Percentiles rank a stretch among this genome's conserved stretches.
These are phyloP conservation scores for Lepidopterella palustris DNA, from an alignment of 495 filamentous ascomycete genomes.

Conservation along the genomic window DNA sequence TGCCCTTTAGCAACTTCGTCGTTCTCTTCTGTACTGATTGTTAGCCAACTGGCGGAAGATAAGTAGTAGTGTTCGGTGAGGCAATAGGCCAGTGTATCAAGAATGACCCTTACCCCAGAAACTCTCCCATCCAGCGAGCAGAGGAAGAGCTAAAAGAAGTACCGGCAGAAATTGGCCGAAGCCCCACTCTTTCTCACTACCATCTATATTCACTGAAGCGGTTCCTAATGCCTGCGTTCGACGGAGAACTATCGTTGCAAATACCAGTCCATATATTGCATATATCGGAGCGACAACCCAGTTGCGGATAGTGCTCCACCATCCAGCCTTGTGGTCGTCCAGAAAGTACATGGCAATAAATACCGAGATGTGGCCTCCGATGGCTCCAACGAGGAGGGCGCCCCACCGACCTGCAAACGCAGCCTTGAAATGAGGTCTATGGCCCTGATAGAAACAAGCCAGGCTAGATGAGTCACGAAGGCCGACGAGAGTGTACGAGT, in stretches of 20 bases:
- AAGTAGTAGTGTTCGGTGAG: too few relatives aligned
- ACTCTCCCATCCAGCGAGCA: slow-evolving; percentile 27
- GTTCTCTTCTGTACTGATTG: background rate
- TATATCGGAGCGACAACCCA: slow-evolving; percentile 24
- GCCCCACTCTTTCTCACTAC: slow-evolving; percentile 21
- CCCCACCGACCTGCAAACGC: slow-evolving; percentile 24
- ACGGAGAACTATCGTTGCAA: slow-evolving; percentile 4
- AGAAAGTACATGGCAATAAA: slow-evolving; percentile 26
- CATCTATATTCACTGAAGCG: slow-evolving; percentile 11
- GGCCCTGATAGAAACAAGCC: slow-evolving; percentile 23
- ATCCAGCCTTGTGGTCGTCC: background rate
- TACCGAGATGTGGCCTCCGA: slow-evolving; percentile 18
- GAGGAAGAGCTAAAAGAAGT: slow-evolving; percentile 17
- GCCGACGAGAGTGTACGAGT: slow-evolving; percentile 21
- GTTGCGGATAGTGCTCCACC: slow-evolving; percentile 11
- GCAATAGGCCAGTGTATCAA: background rate
- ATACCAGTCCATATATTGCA: slow-evolving; percentile 17
- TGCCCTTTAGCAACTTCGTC: background rate
- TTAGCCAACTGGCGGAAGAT: background rate
- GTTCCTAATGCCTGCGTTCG: slow-evolving; percentile 19
- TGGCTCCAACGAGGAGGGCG: slow-evolving; percentile 16
- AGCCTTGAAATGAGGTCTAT: slow-evolving; percentile 10
- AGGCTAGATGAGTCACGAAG: slow-evolving; percentile 12
- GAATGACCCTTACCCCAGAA: slow-evolving; percentile 16
- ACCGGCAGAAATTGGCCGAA: slow-evolving; percentile 26